Percentiles rank a stretch among this genome's conserved stretches.
Conservation (phyloP, 495 filamentous ascomycete genomes). For the Xylaria flabelliformis region DNA sequence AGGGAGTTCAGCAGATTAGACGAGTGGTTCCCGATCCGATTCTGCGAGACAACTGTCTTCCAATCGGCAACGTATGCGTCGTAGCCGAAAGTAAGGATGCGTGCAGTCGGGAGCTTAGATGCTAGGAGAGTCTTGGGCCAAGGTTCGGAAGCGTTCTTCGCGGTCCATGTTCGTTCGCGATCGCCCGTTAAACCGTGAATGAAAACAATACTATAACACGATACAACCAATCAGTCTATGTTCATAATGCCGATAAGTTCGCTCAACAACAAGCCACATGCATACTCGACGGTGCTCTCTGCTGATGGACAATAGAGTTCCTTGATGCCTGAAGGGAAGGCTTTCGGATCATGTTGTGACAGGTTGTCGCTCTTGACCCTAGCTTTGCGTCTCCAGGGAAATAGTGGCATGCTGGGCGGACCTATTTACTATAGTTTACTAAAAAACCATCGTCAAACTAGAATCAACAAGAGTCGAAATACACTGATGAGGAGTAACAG, state of each 20-base stretch:
- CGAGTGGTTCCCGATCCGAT: slow-evolving; percentile 33
- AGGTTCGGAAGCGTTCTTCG: slow-evolving; percentile 29
- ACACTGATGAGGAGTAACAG: not conserved
- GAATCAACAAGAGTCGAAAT: too few species aligned
- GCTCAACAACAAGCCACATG: not conserved
- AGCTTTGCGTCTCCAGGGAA: not conserved
- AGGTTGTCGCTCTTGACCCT: not conserved
- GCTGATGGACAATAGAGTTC: not conserved
- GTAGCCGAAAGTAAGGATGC: slow-evolving; percentile 40
- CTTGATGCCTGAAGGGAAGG: slow-evolving; percentile 4
- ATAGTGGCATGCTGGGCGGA: not conserved
- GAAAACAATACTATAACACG: slow-evolving; percentile 34
- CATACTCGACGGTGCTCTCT: not conserved
- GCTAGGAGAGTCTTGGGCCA: slow-evolving; percentile 40
- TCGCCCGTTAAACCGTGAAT: slow-evolving; percentile 42
- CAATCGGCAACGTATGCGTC: slow-evolving; percentile 33
- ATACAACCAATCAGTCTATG: not conserved
- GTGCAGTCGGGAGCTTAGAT: slow-evolving; percentile 31
- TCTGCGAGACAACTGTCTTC: slow-evolving; percentile 31
- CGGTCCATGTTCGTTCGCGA: slow-evolving; percentile 39
- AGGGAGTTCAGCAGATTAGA: slow-evolving; percentile 33
- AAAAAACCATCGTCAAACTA: not conserved
- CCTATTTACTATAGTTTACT: not conserved
- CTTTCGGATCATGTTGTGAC: not conserved
- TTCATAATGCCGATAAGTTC: not conserved